Evolutionary conservation across 2,329 filamentous ascomycete genomes (phyloP).

Genomic region (Orbilia quercus): DNA sequence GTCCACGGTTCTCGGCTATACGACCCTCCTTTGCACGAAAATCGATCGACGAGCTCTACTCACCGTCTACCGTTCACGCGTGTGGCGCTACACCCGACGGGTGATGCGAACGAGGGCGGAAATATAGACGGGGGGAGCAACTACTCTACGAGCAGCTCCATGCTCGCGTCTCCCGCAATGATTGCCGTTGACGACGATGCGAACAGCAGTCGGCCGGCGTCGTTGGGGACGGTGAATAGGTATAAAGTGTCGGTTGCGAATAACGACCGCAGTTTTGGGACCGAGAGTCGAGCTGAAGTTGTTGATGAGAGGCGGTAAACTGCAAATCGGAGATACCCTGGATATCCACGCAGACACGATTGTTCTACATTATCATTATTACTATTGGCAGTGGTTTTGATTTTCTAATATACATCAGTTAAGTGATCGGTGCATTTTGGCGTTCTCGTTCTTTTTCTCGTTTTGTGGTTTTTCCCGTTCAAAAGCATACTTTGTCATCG

Average conservation of each 20-base stretch:
- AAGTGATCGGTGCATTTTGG: conserved; percentile 26
- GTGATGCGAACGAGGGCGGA: conserved; percentile 20
- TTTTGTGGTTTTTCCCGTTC: conserved; percentile 1
- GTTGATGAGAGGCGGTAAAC: conserved; percentile 34
- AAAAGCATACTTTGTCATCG: conserved; percentile 27
- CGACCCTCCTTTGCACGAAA: conserved; percentile 44
- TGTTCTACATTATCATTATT: conserved; percentile 7
- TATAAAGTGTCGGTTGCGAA: conserved; percentile 45
- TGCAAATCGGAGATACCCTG: too few species aligned
- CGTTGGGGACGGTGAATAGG: conserved; percentile 43
- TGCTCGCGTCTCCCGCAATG: conserved; percentile 48
- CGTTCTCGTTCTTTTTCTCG: conserved; percentile 16
- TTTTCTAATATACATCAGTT: conserved; percentile 2
- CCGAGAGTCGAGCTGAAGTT: conserved; percentile 51
- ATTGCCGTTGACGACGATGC: conserved; percentile 46
- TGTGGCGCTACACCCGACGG: conserved; percentile 9
- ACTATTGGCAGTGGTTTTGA: conserved; percentile 6
- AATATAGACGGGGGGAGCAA: conserved; percentile 28
- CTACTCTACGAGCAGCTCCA: conserved; percentile 46
- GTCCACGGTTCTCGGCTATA: conserved; percentile 37
- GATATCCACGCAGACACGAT: conserved; percentile 20
- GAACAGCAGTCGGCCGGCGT: conserved; percentile 39
- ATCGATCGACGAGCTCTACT: conserved; percentile 59
- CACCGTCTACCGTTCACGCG: conserved; percentile 64
- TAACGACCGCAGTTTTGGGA: conserved; percentile 43